Percentiles rank a stretch among this genome's conserved stretches.
These are phyloP conservation scores for Zopfochytrium polystomum DNA, from an alignment of 371 early-diverging fungal species.

Conservation along the genomic window DNA sequence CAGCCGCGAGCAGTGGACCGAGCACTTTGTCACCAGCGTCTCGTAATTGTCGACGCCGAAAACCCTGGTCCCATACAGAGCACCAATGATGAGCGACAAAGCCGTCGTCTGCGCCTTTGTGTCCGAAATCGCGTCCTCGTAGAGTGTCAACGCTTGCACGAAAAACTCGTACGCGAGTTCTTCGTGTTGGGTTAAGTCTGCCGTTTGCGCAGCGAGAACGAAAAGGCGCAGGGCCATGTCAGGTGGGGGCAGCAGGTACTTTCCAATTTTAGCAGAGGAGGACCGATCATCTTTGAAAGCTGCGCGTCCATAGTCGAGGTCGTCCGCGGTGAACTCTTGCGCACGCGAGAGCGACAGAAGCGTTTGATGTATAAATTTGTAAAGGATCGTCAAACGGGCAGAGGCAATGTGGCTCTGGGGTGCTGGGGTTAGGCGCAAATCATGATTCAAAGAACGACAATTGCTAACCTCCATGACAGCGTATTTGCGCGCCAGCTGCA, in stretches of 20 bases:
- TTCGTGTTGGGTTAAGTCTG: slow-evolving; percentile 74
- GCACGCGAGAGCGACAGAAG: slow-evolving; percentile 57
- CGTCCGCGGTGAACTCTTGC: slow-evolving; percentile 34
- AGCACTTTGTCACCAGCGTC: slow-evolving; percentile 81
- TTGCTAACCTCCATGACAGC: too few species aligned
- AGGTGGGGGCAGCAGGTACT: slow-evolving; percentile 45
- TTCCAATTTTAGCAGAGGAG: slow-evolving; percentile 20
- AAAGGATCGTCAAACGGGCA: too few species aligned
- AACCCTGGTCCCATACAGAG: slow-evolving; percentile 66
- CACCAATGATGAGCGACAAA: slow-evolving; percentile 74
- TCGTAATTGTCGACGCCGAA: slow-evolving; percentile 83
- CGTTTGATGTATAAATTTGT: slow-evolving; percentile 73
- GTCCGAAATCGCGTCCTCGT: slow-evolving; percentile 86
- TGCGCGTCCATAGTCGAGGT: not conserved
- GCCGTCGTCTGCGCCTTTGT: slow-evolving; percentile 81
- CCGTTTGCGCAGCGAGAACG: slow-evolving; percentile 75
- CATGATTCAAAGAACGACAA: too few species aligned
- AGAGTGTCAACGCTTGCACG: slow-evolving; percentile 81
- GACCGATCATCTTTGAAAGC: too few species aligned
- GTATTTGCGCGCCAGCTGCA: too few species aligned
- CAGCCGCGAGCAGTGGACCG: slow-evolving; percentile 79
- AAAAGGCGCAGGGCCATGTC: slow-evolving; percentile 75
- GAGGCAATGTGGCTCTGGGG: too few species aligned
- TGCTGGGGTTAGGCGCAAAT: too few species aligned
- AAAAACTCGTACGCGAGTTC: slow-evolving; percentile 88